Evolutionary conservation across 371 early-diverging fungal genomes (phyloP), one percentile per base, ranked within the genome.

Genomic region (Apophysomyces sp.): DNA sequence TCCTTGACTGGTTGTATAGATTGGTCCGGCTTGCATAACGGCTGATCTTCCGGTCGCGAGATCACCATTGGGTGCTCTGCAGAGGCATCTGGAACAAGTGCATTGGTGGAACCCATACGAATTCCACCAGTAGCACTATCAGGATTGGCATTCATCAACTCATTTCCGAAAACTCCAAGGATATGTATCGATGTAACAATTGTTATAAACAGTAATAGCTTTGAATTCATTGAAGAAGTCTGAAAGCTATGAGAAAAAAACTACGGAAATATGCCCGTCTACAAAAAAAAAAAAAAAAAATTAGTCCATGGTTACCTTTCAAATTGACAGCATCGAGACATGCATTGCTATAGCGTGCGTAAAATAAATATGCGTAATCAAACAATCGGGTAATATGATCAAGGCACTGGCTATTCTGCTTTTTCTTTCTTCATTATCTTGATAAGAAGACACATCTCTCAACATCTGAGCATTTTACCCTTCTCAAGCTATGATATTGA

Each of bases 31-130:
- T 71, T 66, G 49, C 81, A 80, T 3, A 79, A 24, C 0, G 79
- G 79, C 52, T 76, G 76, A 11, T 68, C 71, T 39, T 76, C 71
- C 5, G 62, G 56, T 24, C 67, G 67, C 4, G 72, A 67, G 2
- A 76, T 31, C 7, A 79, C 66, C 36, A 79, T 26, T 8, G 79
- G 79, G 24, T 72, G 70, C 11, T 79, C 79, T 18, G 79, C 53
- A 11, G 76, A 69, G 28, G 76, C 70, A 60, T 79, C 79, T 0
- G 79, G 79, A 0, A 79, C 61, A 58, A 79, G 65, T 0, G 60
- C 55, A 36, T 63, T 55, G 8, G 58, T 58, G 0, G 31, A 39
- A 1, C 74, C 74, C 15, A 79, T 67, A 29, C 60, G 64, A 52
- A 79, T 59, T 16, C 67, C 74, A n/a, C 79, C 76, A 2, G 31